Conservation (phyloP, 1,284 basidiomycete genomes). For the Boletus calvinii region DNA sequence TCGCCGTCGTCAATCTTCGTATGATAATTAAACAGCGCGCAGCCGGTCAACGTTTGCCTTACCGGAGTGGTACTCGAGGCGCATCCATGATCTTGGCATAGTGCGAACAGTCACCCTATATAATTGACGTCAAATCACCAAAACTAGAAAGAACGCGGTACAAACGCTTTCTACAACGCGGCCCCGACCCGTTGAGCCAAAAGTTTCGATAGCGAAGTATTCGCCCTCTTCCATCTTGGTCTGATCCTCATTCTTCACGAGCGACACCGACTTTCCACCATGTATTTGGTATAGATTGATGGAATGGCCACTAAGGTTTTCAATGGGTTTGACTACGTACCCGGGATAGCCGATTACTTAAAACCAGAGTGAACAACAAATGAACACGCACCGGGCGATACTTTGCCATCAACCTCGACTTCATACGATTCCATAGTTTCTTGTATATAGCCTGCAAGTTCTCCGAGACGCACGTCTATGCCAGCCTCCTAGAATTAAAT, state of each 20-base stretch:
- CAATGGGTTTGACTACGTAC: conserved; percentile 80
- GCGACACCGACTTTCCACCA: conserved; percentile 82
- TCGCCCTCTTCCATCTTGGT: conserved; percentile 99
- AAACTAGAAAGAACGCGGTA: conserved; percentile 14
- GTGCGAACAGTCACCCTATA: conserved; percentile 90
- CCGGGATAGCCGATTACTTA: conserved; percentile 1
- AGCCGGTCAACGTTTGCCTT: conserved; percentile 19
- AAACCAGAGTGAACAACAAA: neutral
- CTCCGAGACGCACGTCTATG: conserved; percentile 93
- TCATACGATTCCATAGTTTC: conserved; percentile 99
- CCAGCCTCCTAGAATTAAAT: conserved; percentile 78
- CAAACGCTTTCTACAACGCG: conserved; percentile 83
- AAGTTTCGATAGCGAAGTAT: conserved; percentile 99
- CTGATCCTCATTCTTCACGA: conserved; percentile 86
- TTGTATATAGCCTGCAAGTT: conserved; percentile 91
- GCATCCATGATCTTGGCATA: conserved; percentile 79
- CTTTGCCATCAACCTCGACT: conserved; percentile 87
- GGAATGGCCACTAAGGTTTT: conserved; percentile 89
- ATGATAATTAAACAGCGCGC: conserved; percentile 6
- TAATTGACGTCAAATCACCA: conserved; percentile 11
- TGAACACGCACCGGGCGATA: conserved; percentile 68
- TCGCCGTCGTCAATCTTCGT: conserved; percentile 78
- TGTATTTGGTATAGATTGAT: conserved; percentile 92
- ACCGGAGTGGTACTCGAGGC: conserved; percentile 72
- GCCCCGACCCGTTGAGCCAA: conserved; percentile 95